Conservation (phyloP, 441 rosid species). For the Lepidium campestre region DNA sequence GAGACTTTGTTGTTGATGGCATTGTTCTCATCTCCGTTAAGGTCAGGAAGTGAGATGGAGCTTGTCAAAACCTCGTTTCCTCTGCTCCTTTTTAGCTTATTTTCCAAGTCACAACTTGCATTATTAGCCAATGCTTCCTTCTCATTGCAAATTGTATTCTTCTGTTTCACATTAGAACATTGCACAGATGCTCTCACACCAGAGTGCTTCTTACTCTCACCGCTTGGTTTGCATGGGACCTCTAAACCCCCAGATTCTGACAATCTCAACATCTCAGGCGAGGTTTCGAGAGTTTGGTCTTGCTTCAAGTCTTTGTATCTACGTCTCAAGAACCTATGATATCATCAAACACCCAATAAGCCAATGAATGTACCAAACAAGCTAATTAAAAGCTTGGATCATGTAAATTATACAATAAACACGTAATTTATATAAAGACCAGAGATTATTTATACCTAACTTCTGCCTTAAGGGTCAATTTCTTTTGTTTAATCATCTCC, state of each 20-base stretch:
- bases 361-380: neutral
- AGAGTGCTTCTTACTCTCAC: conserved; percentile 28
- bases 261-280: conserved; percentile 11
- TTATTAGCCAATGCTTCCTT: conserved; percentile 31
- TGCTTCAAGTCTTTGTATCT: conserved; percentile 49
- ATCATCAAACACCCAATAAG: conserved; percentile 11
- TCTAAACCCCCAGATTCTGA: conserved; percentile 18
- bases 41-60: conserved; percentile 33
- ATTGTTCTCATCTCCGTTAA: conserved; percentile 42
- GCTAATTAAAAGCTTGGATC: conserved; percentile 4
- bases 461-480: conserved; percentile 54
- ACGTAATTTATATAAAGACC: neutral
- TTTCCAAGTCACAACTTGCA: conserved; percentile 42
- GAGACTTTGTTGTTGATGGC: conserved; percentile 17
- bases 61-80: conserved; percentile 38
- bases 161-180: conserved; percentile 43
- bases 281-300: conserved; percentile 31
- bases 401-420: neutral
- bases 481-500: conserved; percentile 53
- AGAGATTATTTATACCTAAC: conserved; percentile 52
- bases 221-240: conserved; percentile 19
- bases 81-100: conserved; percentile 43
- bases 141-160: conserved; percentile 18
- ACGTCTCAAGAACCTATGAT: conserved; percentile 59
- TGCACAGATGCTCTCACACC: neutral